Evolutionary conservation across 148 eudicot genomes (phyloP).

Genomic region (Persicaria maculosa): DNA sequence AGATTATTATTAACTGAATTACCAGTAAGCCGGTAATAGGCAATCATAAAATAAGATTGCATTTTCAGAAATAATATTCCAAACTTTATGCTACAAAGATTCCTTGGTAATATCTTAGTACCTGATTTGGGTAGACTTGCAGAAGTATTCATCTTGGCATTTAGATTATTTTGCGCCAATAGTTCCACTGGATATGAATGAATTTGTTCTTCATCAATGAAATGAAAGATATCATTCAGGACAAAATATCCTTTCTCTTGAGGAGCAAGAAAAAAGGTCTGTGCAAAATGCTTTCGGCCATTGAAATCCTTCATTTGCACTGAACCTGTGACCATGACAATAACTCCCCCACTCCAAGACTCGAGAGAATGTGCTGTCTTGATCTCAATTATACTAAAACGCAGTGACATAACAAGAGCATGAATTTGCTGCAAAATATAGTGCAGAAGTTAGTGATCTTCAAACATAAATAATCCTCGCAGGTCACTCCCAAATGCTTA

Average conservation of each 20-base stretch:
- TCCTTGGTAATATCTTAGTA: conserved; percentile 11
- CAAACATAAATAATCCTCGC: background rate
- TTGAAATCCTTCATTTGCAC: conserved; percentile 48
- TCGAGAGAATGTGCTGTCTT: conserved; percentile 72
- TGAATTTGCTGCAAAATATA: conserved; percentile 69
- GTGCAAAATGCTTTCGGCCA: conserved; percentile 66
- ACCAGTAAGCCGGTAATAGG: too few relatives aligned
- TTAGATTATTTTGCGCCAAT: conserved; percentile 53
- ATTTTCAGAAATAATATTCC: too few relatives aligned
- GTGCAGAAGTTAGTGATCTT: background rate
- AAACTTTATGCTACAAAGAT: too few relatives aligned
- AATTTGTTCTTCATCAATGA: conserved; percentile 63
- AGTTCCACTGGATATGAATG: conserved; percentile 54
- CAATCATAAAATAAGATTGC: too few relatives aligned
- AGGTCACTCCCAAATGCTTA: background rate
- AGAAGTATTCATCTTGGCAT: conserved; percentile 42
- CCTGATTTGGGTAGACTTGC: conserved; percentile 62
- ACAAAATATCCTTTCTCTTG: conserved; percentile 91
- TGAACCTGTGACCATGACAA: conserved; percentile 82
- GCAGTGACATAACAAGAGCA: conserved; percentile 61
- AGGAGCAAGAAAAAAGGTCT: conserved; percentile 89
- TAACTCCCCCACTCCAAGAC: conserved; percentile 88
- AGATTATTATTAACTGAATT: too few relatives aligned
- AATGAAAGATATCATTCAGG: conserved; percentile 82
- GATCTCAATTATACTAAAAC: conserved; percentile 58